Base-by-base conservation (phyloP, 495 filamentous ascomycete genomes). In the Aspergillus egyptiacus region DNA sequence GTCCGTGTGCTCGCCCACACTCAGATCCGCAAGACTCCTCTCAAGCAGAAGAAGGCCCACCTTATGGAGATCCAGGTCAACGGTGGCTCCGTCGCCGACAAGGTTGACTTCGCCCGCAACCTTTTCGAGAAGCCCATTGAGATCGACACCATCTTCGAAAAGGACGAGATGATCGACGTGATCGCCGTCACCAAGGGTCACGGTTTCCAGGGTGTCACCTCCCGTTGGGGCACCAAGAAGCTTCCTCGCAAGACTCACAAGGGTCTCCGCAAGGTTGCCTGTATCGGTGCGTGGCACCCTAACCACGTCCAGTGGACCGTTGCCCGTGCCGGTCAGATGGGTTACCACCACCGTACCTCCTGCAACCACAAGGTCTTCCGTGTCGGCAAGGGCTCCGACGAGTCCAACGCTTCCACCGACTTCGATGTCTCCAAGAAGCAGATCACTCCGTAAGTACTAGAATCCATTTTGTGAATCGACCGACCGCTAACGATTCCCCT, bases 1-100 rank as follows among this genome's bases (percentile, higher is more conserved):
- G 91, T 99, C 77, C 94, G 94, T 74, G 80, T 99, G 50, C 90
- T 99, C 70, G 91, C 93, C 71, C 94, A 99, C 82, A 95, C 94
- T 57, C 94, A 99, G 77, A 91, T 97, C 81, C 86, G 88, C 85
- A 87, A 91, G 84, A 97, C 93, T 46, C 91, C 94, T 45, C 84
- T 99, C 71, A 97, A 96, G 86, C 94, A 97, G 81, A 99, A 99
- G 91, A 99, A 97, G 85, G 91, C 94, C 63, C 94, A 99, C 78
- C 82, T 99, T 60, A 99, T 99, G 94, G 94, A 99, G 81, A 91
- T 99, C 75, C 94, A 99, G 77, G 79, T 99, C 79, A 99, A 99
- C 79, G 94, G 94, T 70, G 94, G 94, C 64, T 85, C 84, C 74
- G 63, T 96, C 53, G 76, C 85, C 57, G 87, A 96, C 71, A 99